phyloP scores from a whole-genome alignment of 139 green algal genomes.

The Chlamydomonas incerta region DNA sequence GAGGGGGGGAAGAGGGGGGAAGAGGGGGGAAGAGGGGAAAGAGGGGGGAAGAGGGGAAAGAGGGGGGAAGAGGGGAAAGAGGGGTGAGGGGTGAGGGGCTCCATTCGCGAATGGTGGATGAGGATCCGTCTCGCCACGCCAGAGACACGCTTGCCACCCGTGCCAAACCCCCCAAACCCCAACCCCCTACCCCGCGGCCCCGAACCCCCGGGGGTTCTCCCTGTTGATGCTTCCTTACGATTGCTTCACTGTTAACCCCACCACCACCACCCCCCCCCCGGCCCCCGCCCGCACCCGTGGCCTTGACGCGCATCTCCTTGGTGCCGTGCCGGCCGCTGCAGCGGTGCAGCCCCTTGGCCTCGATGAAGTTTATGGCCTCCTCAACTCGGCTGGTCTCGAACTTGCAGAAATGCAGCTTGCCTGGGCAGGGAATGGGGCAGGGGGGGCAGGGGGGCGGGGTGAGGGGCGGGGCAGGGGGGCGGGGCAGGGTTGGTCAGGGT shows the following conservation, averaged over 20 bases:
- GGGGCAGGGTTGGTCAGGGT: neutral
- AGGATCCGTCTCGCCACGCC: too few species aligned
- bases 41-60: too few species aligned
- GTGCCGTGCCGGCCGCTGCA: slow-evolving; percentile 46
- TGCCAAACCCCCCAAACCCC: too few species aligned
- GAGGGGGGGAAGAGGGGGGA: neutral
- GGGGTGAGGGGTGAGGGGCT: neutral
- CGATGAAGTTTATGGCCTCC: slow-evolving; percentile 95
- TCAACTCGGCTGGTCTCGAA: slow-evolving; percentile 94
- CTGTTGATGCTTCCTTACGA: too few species aligned
- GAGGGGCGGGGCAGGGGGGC: neutral
- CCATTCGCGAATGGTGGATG: neutral
- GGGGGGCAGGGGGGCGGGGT: neutral
- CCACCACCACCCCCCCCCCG: neutral
- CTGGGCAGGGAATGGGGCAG: slow-evolving; percentile 13
- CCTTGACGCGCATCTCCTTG: slow-evolving; percentile 68
- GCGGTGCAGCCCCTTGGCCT: slow-evolving; percentile 91
- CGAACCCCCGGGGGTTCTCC: too few species aligned
- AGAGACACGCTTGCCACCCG: too few species aligned
- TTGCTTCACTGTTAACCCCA: neutral
- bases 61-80: neutral
- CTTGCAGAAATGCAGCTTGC: slow-evolving; percentile 97
- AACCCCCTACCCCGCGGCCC: too few species aligned
- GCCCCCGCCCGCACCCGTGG: slow-evolving; percentile 53
- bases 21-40: neutral